phyloP scores from a whole-genome alignment of 768 basidiomycete genomes.

The Boletus vermiculosoides region DNA sequence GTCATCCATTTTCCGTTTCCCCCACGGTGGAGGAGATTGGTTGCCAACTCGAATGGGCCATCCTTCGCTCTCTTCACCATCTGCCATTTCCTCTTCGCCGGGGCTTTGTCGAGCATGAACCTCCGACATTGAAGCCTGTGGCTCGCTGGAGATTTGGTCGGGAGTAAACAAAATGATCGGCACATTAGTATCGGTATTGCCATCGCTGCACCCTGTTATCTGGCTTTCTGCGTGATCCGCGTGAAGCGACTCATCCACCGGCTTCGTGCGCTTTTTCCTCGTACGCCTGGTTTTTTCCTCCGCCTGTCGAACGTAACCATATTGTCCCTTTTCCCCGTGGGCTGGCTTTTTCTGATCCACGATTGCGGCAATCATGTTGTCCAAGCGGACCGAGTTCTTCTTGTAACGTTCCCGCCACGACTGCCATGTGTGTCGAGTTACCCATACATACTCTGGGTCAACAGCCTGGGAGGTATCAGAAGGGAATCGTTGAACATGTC shows the following conservation, averaged over 20 bases:
- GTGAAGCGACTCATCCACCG: conserved; percentile 25
- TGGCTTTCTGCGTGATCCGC: conserved; percentile 23
- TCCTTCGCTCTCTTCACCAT: conserved; percentile 51
- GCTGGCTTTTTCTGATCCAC: conserved; percentile 68
- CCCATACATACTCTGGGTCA: conserved; percentile 78
- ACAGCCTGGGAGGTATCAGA: conserved; percentile 40
- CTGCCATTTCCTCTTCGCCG: conserved; percentile 68
- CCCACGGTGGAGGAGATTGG: conserved; percentile 67
- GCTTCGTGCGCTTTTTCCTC: conserved; percentile 47
- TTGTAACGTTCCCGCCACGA: conserved; percentile 90
- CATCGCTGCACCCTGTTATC: conserved; percentile 9
- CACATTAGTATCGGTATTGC: conserved; percentile 4
- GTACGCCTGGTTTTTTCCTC: conserved; percentile 66
- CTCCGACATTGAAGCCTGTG: conserved; percentile 30
- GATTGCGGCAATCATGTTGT: conserved; percentile 58
- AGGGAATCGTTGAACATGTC: neutral
- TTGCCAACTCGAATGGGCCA: conserved; percentile 68
- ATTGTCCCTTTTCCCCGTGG: conserved; percentile 77
- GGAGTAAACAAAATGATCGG: conserved; percentile 30
- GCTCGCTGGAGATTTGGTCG: conserved; percentile 18
- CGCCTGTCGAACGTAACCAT: conserved; percentile 74
- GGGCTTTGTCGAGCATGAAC: conserved; percentile 41
- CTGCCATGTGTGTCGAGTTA: conserved; percentile 82
- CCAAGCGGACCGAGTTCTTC: conserved; percentile 71
- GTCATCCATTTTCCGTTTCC: conserved; percentile 52